phyloP scores from a whole-genome alignment of 176 grass and related monocot species.

The Phoenix roebelenii region DNA sequence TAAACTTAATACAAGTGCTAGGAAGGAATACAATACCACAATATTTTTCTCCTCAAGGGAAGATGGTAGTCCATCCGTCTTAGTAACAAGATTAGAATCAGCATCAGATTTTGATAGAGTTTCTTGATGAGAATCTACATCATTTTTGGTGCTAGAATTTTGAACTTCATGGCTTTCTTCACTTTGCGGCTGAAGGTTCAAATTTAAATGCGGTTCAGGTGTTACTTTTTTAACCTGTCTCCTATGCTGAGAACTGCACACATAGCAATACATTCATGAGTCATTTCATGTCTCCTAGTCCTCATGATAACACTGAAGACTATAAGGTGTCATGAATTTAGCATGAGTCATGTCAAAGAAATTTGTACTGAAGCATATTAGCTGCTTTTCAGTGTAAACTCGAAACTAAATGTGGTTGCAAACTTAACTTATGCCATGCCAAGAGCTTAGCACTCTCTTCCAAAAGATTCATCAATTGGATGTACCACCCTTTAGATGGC shows the following conservation, averaged over 20 bases:
- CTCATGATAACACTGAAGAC: neutral
- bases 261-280: neutral
- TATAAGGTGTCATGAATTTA: too few species aligned
- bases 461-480: too few species aligned
- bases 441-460: too few species aligned
- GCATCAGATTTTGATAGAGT: conserved; percentile 17
- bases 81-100: conserved; percentile 6
- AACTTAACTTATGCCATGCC: too few species aligned
- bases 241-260: conserved; percentile 27
- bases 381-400: too few species aligned
- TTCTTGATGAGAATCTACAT: conserved; percentile 14
- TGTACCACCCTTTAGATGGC: too few species aligned
- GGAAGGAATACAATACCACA: too few species aligned
- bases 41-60: conserved; percentile 15
- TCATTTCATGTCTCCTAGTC: too few species aligned
- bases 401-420: too few species aligned
- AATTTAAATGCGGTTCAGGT: conserved; percentile 12
- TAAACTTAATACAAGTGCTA: too few species aligned
- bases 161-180: neutral
- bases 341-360: too few species aligned
- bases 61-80: conserved; percentile 19
- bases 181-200: neutral
- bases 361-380: too few species aligned
- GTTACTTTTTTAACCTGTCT: conserved; percentile 19
- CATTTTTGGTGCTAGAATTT: conserved; percentile 8